A percentile compares a stretch with the other conserved stretches of the same genome.
These are phyloP conservation scores for Termitomyces sp. DNA, from an alignment of 768 basidiomycete genomes.

Conservation along the genomic window DNA sequence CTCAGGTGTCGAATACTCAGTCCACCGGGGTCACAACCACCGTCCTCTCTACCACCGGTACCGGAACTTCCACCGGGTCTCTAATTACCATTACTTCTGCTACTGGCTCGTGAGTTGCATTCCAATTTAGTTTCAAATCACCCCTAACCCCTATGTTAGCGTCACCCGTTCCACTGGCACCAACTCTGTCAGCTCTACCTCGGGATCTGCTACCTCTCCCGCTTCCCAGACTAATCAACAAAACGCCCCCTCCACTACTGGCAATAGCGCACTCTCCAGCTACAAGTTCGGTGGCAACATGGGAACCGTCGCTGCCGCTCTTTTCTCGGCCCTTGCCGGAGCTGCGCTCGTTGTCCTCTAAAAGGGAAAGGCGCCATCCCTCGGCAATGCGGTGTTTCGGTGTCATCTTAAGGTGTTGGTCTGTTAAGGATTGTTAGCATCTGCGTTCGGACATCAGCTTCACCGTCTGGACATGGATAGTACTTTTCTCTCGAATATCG, in stretches of 20 bases:
- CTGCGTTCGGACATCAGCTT: background rate
- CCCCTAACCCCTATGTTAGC: constrained; percentile 1
- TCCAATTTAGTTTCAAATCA: background rate
- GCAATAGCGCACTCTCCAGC: constrained; percentile 23
- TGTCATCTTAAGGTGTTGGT: background rate
- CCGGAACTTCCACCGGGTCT: no score
- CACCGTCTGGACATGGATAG: background rate
- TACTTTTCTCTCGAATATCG: background rate
- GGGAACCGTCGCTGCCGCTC: constrained; percentile 29
- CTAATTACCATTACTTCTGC: constrained; percentile 2
- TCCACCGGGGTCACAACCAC: no score
- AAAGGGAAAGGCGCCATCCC: background rate
- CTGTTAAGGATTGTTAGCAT: background rate
- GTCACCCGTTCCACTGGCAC: constrained; percentile 4
- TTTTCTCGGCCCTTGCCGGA: constrained; percentile 47
- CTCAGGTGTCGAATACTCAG: no score
- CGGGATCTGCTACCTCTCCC: constrained; percentile 7
- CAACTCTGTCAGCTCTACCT: constrained; percentile 11
- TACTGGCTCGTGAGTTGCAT: constrained; percentile 8
- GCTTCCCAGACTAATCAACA: constrained; percentile 13
- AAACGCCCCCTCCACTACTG: constrained; percentile 18
- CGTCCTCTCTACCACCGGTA: no score
- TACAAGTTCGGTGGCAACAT: constrained; percentile 28
- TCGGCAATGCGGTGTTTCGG: background rate
- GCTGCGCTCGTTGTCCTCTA: constrained; percentile 43